Base-by-base conservation (phyloP, 2,329 filamentous ascomycete species). In the Neonectria faginata region DNA sequence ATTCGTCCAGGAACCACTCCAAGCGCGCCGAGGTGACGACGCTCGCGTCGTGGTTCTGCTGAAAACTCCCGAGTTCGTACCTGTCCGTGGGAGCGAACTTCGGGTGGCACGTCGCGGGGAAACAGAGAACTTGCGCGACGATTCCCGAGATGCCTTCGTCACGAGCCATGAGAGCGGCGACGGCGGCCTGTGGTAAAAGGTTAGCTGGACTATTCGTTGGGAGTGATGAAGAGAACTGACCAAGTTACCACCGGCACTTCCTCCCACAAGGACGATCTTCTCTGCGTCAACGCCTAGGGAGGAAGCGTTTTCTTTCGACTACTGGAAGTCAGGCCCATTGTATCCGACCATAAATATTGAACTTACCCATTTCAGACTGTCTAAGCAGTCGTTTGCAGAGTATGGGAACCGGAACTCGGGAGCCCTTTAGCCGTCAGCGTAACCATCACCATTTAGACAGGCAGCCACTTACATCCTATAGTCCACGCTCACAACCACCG, bases 401-500 rank as follows among this genome's bases (percentile, higher is more conserved):
- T 70, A 71, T 2, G 80, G 79, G 64, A 78, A 81, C 6, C 71
- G 69, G 53, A 75, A 74, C 62, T 81, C 78, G 2, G 79, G 79
- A 7, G 79, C 79, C 68, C 77, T 80, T 48, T 18, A 33, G 10
- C 2, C 47, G 45, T 75, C n/a, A 76, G 62, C 27, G 12, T 25
- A 11, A 9, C 25, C 29, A 22, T 12, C 25, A 6, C 5, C 18
- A 22, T 14, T 10, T 20, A 11, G 16, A 22, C 4, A 12, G 5
- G 5, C 22, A 14, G 25, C 39, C 48, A 67, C 75, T 64, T 60
- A 79, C 79, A 78, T 69, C 39, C 79, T 72, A 55, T 80, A 81
- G 48, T 77, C 76, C 5, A 81, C 74, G 47, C 78, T 80, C 27
- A 79, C 74, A 5, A 80, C 77, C 2, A 81, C 76, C 0, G 78